phyloP scores from a whole-genome alignment of 805 yeast genomes.

The Sungouiella blattae region DNA sequence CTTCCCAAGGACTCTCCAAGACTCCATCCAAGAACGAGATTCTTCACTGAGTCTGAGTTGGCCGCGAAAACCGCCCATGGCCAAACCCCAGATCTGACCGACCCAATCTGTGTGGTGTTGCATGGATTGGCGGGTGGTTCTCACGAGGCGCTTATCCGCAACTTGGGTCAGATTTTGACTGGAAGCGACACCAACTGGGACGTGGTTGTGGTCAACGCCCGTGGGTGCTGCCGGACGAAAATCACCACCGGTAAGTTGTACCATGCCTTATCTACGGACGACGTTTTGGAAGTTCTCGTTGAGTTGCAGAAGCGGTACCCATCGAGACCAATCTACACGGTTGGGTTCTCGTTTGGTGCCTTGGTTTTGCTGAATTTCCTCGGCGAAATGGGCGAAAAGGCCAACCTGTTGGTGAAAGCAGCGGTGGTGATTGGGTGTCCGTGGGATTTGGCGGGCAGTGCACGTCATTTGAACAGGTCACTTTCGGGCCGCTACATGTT shows the following conservation, averaged over 20 bases:
- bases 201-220: constrained; percentile 61
- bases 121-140: constrained; percentile 88
- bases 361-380: constrained; percentile 67
- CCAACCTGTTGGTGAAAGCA: constrained; percentile 38
- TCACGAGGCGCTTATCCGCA: constrained; percentile 72
- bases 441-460: constrained; percentile 64
- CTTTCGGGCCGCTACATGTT: constrained; percentile 34
- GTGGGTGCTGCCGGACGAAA: constrained; percentile 74
- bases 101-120: constrained; percentile 60
- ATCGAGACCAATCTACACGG: constrained; percentile 55
- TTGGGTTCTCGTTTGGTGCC: constrained; percentile 84
- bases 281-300: constrained; percentile 54
- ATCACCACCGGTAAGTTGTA: constrained; percentile 68
- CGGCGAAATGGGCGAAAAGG: constrained; percentile 49
- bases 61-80: constrained; percentile 13
- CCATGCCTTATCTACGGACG: constrained; percentile 70
- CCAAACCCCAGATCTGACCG: constrained; percentile 25
- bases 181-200: constrained; percentile 43
- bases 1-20: constrained; percentile 33
- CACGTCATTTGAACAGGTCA: constrained; percentile 37
- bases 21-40: constrained; percentile 53
- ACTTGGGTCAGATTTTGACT: constrained; percentile 43
- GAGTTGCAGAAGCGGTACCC: constrained; percentile 54
- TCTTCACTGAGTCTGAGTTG: constrained; percentile 46
- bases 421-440: constrained; percentile 63